A percentile compares a stretch with the other conserved stretches of the same genome.
Evolutionary conservation across 768 basidiomycete species (phyloP).

Genomic region (Tylopilus sp.): DNA sequence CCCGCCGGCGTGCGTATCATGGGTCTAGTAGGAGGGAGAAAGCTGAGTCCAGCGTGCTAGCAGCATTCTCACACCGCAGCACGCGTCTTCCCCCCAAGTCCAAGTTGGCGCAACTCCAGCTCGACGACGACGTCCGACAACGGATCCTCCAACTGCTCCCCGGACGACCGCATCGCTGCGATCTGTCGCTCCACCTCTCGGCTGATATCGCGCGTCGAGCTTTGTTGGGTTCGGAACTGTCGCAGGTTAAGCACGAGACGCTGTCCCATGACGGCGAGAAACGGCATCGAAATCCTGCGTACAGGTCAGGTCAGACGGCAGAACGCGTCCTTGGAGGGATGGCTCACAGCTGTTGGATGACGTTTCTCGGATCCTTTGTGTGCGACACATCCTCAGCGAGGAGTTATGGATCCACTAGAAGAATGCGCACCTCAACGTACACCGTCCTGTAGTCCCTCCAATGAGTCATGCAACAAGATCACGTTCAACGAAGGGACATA

Average conservation of each 20-base stretch:
- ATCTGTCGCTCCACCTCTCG: conserved; percentile 12
- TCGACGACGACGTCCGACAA: not conserved
- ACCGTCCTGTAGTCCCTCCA: conserved; percentile 3
- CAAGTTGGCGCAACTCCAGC: not conserved
- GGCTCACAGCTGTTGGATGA: conserved; percentile 8
- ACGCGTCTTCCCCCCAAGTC: not conserved
- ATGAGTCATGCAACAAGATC: not conserved
- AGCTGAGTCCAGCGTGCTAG: too few species aligned
- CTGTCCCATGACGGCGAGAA: conserved; percentile 17
- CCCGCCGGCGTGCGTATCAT: too few species aligned
- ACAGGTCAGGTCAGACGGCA: not conserved
- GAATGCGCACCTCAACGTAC: conserved; percentile 9
- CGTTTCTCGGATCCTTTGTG: conserved; percentile 18
- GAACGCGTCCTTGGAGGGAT: not conserved
- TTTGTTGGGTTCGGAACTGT: not conserved
- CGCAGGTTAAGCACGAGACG: conserved; percentile 24
- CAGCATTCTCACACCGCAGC: not conserved
- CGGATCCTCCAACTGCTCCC: not conserved
- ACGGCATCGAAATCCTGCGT: conserved; percentile 7
- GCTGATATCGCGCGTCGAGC: conserved; percentile 14
- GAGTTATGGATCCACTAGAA: not conserved
- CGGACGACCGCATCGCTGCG: not conserved
- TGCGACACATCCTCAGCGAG: not conserved
- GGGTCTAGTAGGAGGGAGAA: too few species aligned
- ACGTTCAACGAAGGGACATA: conserved; percentile 1